Evolutionary conservation across 2,329 filamentous ascomycete genomes (phyloP).

Genomic region (Xylaria sp.): DNA sequence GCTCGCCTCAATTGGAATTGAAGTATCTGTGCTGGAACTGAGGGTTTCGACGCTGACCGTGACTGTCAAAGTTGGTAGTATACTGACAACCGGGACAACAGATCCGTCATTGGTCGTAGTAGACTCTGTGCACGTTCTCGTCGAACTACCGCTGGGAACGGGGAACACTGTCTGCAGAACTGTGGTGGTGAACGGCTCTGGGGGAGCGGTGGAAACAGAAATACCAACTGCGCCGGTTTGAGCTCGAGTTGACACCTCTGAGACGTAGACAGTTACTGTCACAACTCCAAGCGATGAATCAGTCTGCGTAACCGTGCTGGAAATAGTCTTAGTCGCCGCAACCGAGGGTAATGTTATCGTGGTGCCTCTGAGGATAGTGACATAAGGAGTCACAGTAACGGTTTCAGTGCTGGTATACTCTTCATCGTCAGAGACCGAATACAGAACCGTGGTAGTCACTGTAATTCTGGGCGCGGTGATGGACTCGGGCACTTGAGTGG

Average conservation of each 20-base stretch:
- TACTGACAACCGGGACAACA: not conserved
- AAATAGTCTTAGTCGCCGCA: not conserved
- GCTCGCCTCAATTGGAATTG: slow-evolving; percentile 5
- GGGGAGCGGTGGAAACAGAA: not conserved
- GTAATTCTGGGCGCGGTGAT: slow-evolving; percentile 19
- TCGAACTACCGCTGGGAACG: slow-evolving; percentile 1
- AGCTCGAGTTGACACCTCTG: slow-evolving; percentile 11
- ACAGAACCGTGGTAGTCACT: slow-evolving; percentile 23
- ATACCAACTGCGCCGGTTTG: slow-evolving; percentile 14
- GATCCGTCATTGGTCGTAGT: not conserved
- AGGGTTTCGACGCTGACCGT: slow-evolving; percentile 2
- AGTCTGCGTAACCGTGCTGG: slow-evolving; percentile 4
- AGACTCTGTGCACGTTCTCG: slow-evolving; percentile 16
- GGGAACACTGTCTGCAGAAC: slow-evolving; percentile 27
- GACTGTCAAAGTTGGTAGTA: slow-evolving; percentile 19
- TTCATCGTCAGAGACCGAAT: slow-evolving; percentile 10
- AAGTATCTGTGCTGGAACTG: slow-evolving; percentile 10
- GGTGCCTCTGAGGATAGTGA: slow-evolving; percentile 28
- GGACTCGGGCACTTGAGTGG: not conserved
- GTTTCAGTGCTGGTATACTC: slow-evolving; percentile 31
- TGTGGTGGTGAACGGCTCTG: slow-evolving; percentile 17
- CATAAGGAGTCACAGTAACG: slow-evolving; percentile 31
- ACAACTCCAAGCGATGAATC: not conserved
- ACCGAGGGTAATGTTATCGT: slow-evolving; percentile 11
- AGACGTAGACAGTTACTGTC: slow-evolving; percentile 29